phyloP scores from a whole-genome alignment of 305 asterid species.

The Fraxinus latifolia region DNA sequence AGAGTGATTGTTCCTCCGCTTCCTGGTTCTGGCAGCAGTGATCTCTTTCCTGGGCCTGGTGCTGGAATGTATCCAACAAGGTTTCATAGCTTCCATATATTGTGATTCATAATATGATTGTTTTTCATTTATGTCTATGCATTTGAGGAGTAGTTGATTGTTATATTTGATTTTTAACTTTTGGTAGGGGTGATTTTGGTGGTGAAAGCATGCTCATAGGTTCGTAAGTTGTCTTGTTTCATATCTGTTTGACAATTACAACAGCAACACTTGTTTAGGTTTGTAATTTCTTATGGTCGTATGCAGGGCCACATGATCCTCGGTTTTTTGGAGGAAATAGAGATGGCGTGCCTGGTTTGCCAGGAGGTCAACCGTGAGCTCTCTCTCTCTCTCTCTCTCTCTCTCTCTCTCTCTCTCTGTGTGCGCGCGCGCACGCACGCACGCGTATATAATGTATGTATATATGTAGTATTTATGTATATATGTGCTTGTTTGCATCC shows the following conservation, averaged over 20 bases:
- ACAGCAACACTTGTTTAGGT: not conserved
- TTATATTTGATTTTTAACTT: conserved; percentile 8
- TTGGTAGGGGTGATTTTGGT: conserved; percentile 55
- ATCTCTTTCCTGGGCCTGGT: conserved; percentile 63
- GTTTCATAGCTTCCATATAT: conserved; percentile 23
- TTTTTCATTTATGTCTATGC: not conserved
- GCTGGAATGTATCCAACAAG: conserved; percentile 77
- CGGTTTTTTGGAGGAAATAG: conserved; percentile 55
- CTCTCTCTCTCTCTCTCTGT: not conserved
- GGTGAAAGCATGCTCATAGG: conserved; percentile 70
- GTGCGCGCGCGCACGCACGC: no score
- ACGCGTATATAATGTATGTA: no score
- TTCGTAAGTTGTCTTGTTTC: conserved; percentile 22
- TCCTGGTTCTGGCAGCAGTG: conserved; percentile 45
- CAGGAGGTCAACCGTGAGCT: conserved; percentile 58
- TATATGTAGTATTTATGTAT: no score
- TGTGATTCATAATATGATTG: not conserved
- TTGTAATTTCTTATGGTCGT: conserved; percentile 5
- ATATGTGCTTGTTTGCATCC: no score
- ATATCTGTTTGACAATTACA: conserved; percentile 1
- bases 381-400: not conserved
- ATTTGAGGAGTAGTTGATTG: conserved; percentile 1
- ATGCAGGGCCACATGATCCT: conserved; percentile 76
- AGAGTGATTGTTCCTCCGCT: conserved; percentile 43
- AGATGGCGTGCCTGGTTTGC: conserved; percentile 45